Evolutionary conservation across 345 rosid species (phyloP).

Genomic region (Salix caprea): DNA sequence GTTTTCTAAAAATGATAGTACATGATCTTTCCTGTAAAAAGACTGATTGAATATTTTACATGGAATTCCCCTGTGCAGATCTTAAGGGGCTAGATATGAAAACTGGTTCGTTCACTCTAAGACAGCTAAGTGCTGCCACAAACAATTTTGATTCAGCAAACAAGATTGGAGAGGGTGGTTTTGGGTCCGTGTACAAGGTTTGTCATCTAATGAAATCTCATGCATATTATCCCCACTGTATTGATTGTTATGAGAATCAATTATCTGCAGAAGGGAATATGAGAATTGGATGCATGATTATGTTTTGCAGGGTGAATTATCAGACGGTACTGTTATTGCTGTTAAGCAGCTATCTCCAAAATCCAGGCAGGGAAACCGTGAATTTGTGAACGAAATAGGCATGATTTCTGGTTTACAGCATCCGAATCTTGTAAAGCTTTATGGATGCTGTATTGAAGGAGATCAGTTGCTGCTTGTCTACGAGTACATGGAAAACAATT

Average conservation of each 20-base stretch:
- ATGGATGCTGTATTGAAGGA: constrained; percentile 64
- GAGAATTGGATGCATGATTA: not conserved
- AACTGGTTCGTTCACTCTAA: constrained; percentile 36
- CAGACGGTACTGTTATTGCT: constrained; percentile 57
- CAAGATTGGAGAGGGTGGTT: constrained; percentile 68
- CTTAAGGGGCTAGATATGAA: constrained; percentile 11
- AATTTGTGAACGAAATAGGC: constrained; percentile 64
- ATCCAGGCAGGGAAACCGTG: constrained; percentile 70
- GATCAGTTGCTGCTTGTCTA: constrained; percentile 55
- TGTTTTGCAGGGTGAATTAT: constrained; percentile 42
- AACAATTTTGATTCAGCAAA: constrained; percentile 39
- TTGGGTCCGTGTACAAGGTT: constrained; percentile 60
- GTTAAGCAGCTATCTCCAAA: constrained; percentile 74
- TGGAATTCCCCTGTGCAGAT: not conserved
- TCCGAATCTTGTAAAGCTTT: constrained; percentile 64
- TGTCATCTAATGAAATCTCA: not conserved
- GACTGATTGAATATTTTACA: no score
- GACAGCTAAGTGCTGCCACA: constrained; percentile 47
- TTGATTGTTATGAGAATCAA: not conserved
- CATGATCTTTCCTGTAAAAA: no score
- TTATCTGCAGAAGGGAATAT: not conserved
- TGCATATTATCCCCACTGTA: not conserved
- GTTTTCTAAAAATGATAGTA: no score
- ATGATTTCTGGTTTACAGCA: constrained; percentile 68
- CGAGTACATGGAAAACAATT: constrained; percentile 69